phyloP scores from a whole-genome alignment of 1,284 basidiomycete species.

The Moniliophthora roreri region DNA sequence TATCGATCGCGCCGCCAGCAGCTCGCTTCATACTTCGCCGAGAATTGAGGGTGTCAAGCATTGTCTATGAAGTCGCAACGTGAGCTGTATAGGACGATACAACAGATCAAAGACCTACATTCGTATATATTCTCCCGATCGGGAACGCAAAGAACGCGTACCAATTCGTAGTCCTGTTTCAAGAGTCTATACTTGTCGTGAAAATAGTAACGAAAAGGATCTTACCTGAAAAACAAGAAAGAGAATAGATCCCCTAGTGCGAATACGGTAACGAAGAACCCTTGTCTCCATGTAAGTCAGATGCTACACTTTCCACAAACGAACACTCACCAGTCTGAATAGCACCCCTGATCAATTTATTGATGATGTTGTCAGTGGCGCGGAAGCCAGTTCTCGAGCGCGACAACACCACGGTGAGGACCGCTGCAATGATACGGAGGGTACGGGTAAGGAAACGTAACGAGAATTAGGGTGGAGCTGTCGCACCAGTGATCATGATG shows the following conservation, averaged over 20 bases:
- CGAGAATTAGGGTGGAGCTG: too few relatives aligned
- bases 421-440: neutral
- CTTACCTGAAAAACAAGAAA: too few relatives aligned
- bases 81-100: neutral
- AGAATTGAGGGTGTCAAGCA: constrained; percentile 40
- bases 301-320: too few relatives aligned
- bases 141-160: constrained; percentile 46
- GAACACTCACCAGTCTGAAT: constrained; percentile 38
- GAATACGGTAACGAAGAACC: constrained; percentile 43
- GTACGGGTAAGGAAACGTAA: neutral
- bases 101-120: constrained; percentile 27
- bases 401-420: constrained; percentile 33
- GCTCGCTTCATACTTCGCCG: constrained; percentile 31
- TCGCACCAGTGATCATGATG: constrained; percentile 37
- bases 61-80: constrained; percentile 26
- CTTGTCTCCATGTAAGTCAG: constrained; percentile 9
- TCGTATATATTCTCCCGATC: constrained; percentile 44
- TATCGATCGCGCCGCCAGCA: constrained; percentile 25
- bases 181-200: constrained; percentile 20
- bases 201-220: constrained; percentile 38
- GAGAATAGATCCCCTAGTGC: constrained; percentile 41
- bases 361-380: constrained; percentile 47
- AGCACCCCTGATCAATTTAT: constrained; percentile 44
- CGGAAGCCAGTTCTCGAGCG: constrained; percentile 43
- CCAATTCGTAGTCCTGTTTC: constrained; percentile 29